Percentiles rank a stretch among this genome's conserved stretches.
Conservation (phyloP, 1,284 basidiomycete species). For the Tilletia indica region DNA sequence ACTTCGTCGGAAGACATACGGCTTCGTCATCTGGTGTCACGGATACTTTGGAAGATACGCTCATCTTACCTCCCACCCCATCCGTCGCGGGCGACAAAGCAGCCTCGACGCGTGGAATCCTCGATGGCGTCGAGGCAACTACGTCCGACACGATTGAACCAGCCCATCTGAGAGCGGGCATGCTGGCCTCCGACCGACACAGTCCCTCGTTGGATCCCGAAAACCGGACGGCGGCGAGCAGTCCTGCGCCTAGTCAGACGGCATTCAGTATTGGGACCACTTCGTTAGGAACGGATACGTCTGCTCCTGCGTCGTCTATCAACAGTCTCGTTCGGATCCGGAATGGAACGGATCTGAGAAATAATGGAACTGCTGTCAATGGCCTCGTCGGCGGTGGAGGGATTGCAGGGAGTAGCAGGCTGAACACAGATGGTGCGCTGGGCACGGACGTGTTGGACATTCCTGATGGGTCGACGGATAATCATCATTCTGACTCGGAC, state of each 20-base stretch:
- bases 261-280: constrained; percentile 13
- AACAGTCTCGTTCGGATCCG: constrained; percentile 12
- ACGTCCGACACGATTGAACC: neutral
- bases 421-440: too few species aligned
- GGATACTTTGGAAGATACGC: neutral
- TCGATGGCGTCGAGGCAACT: neutral
- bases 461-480: neutral
- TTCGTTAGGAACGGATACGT: constrained; percentile 5
- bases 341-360: constrained; percentile 3
- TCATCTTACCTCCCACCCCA: neutral
- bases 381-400: neutral
- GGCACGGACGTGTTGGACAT: neutral
- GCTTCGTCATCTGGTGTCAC: neutral
- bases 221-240: constrained; percentile 5
- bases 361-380: neutral
- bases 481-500: constrained; percentile 8
- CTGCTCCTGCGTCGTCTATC: constrained; percentile 4
- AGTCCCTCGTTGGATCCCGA: neutral
- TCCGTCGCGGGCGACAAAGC: neutral
- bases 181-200: too few species aligned
- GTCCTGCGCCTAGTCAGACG: constrained; percentile 6
- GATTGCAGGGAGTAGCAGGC: neutral
- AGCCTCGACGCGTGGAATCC: too few species aligned
- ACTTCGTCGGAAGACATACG: neutral
- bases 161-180: too few species aligned